Base-by-base conservation (phyloP, 148 eudicot genomes). In the Limonium bicolor region DNA sequence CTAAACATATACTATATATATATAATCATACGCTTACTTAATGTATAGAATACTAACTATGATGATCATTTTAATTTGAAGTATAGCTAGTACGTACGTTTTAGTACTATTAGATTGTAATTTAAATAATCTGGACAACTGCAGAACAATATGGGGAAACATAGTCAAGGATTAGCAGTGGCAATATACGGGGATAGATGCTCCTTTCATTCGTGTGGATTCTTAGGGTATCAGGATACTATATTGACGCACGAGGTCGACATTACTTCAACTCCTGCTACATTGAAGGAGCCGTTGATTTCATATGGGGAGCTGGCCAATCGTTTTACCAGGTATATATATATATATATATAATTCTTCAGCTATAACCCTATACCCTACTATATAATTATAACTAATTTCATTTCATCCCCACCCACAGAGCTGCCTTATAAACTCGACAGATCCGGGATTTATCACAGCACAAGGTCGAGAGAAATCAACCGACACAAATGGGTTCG, bases 231-330 rank as follows among this genome's bases (percentile, higher is more conserved):
- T 36, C 67, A 63, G 5, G 67, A 63, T 30, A 56, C 67, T 5
- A 6, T 63, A 0, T 55, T 56, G 62, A 39, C 20, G 55, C 1
- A n/a, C 1, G 1, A 2, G 62, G 62, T 12, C 67, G 57, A 7
- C 67, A 55, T 37, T 63, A 5, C 18, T 63, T 28, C 47, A 28
- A 56, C 0, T 12, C 32, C 13, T 56, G 53, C 13, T 50, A 34
- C 17, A 50, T 55, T 18, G 40, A 62, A 49, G 61, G 67, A 0
- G 67, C 56, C 5, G 12, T 62, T 19, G 67, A 62, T 35, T 62
- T 62, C 27, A 62, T 62, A 21, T 62, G 56, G 56, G 67, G 67
- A 6, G 19, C 7, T 10, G 67, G 56, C 36, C 56, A 48, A 36
- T 55, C 67, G 0, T 13, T 41, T 12, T 62, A 41, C 20, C 51